Percentiles rank a stretch among this genome's conserved stretches.
phyloP scores from a whole-genome alignment of 1,284 basidiomycete species.

The Cryptococcus depauperatus region DNA sequence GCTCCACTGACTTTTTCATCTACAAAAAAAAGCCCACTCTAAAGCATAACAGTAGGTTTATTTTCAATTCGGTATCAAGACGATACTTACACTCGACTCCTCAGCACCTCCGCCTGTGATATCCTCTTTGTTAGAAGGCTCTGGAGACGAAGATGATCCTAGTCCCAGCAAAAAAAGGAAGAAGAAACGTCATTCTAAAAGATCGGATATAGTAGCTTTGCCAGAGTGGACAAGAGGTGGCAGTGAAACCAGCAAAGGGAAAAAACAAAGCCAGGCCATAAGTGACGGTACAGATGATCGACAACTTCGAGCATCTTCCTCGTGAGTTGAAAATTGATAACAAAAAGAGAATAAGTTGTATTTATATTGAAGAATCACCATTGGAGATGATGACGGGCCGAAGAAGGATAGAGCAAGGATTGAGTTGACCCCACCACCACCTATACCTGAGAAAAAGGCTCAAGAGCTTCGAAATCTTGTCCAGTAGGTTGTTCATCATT shows the following conservation, averaged over 20 bases:
- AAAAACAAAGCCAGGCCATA: constrained; percentile 3
- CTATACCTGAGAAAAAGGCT: constrained; percentile 12
- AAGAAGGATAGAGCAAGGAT: constrained; percentile 4
- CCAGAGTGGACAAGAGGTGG: constrained; percentile 17
- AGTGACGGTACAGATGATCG: constrained; percentile 10
- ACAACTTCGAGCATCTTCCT: constrained; percentile 3
- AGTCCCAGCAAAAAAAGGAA: constrained; percentile 5
- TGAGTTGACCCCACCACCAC: constrained; percentile 30
- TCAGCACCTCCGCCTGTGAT: constrained; percentile 8
- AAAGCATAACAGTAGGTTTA: constrained; percentile 4
- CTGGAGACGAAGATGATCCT: not conserved
- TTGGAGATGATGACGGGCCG: constrained; percentile 1
- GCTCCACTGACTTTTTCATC: constrained; percentile 29
- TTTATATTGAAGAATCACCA: not conserved
- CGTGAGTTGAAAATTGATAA: not conserved
- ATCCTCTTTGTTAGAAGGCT: constrained; percentile 1
- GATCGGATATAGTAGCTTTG: constrained; percentile 4
- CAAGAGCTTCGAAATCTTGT: constrained; percentile 5
- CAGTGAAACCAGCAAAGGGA: constrained; percentile 5
- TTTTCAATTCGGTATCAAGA: not conserved
- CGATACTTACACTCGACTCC: not conserved
- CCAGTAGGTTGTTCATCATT: constrained; percentile 6
- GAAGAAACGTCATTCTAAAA: constrained; percentile 7
- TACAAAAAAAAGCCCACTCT: constrained; percentile 9
- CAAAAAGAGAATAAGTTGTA: not conserved